Evolutionary conservation across 169 alveolate species (phyloP), one percentile per base, ranked within the genome.

Genomic region (Eimeria tenella): DNA sequence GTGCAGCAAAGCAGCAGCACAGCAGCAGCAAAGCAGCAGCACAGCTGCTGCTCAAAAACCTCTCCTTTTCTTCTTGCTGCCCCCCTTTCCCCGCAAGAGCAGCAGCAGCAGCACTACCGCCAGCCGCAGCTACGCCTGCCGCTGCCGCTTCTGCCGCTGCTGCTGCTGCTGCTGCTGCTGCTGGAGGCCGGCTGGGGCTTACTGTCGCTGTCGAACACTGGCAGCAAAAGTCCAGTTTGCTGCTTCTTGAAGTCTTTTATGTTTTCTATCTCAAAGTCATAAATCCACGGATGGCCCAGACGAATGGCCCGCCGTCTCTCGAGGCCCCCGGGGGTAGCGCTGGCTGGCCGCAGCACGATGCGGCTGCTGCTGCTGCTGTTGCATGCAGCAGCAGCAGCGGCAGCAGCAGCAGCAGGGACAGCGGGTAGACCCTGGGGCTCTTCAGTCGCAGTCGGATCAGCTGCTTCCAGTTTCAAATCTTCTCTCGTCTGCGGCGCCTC

Each of bases 181-280:
- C n/a, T n/a, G n/a, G n/a, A n/a, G n/a, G n/a, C n/a, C 42, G 0
- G 23, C 55, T 8, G 7, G 9, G 31, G 15, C 49, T 75, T 11
- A 81, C 89, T 71, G 6, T 81, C 71, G 23, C 55, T 6, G 55
- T 81, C 89, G 13, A 53, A 81, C 8, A 81, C 89, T 3, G 68
- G 89, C 73, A 81, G 50, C 89, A 81, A 7, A n/a, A 53, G 21
- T 21, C 89, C 89, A 19, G 89, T 81, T 55, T 81, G 89, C 71
- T 17, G 4, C 17, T 81, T 81, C 42, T 6, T 81, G 58, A 81
- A 81, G 73, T n/a, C 5, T 23, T 52, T 23, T 7, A 81, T 81
- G 31, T 81, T 81, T 21, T 81, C 71, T 13, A 81, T 50, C 63
- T 81, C 89, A 21, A 55, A 81, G 21, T 81, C 89, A 53, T 21